These are phyloP conservation scores for Geotrichum fermentans DNA, from an alignment of 1,139 yeast species.

Conservation along the genomic window DNA sequence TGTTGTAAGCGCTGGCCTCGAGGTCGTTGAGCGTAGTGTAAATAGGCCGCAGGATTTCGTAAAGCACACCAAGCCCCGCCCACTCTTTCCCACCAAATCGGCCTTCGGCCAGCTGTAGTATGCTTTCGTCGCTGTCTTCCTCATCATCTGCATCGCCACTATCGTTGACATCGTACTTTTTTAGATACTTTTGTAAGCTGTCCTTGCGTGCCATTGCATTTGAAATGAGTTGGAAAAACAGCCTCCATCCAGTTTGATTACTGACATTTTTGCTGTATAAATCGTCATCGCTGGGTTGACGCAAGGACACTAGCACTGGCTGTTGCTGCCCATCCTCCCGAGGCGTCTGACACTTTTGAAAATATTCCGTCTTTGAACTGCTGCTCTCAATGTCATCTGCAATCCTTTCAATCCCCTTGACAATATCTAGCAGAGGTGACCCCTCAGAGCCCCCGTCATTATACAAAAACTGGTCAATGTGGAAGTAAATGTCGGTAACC, in stretches of 20 bases:
- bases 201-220: conserved; percentile 16
- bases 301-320: conserved; percentile 10
- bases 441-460: neutral
- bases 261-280: conserved; percentile 18
- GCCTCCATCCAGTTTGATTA: conserved; percentile 19
- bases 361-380: conserved; percentile 14
- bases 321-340: conserved; percentile 7
- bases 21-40: conserved; percentile 19
- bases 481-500: conserved; percentile 13
- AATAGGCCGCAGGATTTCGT: conserved; percentile 17
- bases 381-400: conserved; percentile 17
- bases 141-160: conserved; percentile 13
- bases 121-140: conserved; percentile 17
- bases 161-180: conserved; percentile 13
- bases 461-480: conserved; percentile 15
- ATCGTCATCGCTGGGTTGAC: conserved; percentile 18
- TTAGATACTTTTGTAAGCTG: conserved; percentile 14
- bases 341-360: conserved; percentile 11
- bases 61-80: conserved; percentile 17
- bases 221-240: conserved; percentile 15
- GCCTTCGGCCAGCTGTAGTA: conserved; percentile 18
- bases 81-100: conserved; percentile 16
- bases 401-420: conserved; percentile 17
- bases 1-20: conserved; percentile 20
- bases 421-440: conserved; percentile 9